Evolutionary conservation across 2,329 filamentous ascomycete genomes (phyloP).

Genomic region (Calonectria pseudoturangicola): DNA sequence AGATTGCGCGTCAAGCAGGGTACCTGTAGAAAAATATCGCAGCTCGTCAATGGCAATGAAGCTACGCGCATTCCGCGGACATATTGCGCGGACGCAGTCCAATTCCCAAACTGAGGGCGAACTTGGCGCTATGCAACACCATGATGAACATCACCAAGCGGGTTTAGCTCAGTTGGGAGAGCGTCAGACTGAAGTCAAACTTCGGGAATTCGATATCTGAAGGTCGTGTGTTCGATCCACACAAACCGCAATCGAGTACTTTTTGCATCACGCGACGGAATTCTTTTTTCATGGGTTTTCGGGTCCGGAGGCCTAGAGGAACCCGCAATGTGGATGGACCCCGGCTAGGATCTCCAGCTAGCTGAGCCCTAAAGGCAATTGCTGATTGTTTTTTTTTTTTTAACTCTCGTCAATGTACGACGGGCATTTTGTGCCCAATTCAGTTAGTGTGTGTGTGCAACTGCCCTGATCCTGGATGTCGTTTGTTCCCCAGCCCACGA

Average conservation of each 20-base stretch:
- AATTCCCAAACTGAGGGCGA: background rate
- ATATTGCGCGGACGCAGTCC: too few species aligned
- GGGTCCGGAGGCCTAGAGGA: background rate
- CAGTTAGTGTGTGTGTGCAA: background rate
- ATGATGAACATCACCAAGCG: background rate
- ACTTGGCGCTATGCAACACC: background rate
- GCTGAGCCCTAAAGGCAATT: conserved; percentile 5
- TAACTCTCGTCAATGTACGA: background rate
- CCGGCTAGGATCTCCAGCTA: background rate
- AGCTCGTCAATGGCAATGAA: too few species aligned
- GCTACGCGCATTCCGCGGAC: too few species aligned
- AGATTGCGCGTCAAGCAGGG: conserved; percentile 16
- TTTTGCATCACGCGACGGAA: background rate
- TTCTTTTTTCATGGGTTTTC: background rate
- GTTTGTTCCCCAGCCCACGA: background rate
- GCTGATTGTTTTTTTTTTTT: background rate
- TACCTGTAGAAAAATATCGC: background rate
- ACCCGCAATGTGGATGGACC: background rate
- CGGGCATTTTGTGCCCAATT: conserved; percentile 4
- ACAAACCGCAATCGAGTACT: conserved; percentile 3
- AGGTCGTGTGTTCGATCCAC: conserved; percentile 26
- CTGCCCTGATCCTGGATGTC: background rate
- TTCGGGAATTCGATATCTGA: conserved; percentile 14
- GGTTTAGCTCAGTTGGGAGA: conserved; percentile 27
- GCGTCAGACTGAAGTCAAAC: conserved; percentile 22